Evolutionary conservation across 2,329 filamentous ascomycete genomes (phyloP).

Genomic region (Rosellinia necatrix): DNA sequence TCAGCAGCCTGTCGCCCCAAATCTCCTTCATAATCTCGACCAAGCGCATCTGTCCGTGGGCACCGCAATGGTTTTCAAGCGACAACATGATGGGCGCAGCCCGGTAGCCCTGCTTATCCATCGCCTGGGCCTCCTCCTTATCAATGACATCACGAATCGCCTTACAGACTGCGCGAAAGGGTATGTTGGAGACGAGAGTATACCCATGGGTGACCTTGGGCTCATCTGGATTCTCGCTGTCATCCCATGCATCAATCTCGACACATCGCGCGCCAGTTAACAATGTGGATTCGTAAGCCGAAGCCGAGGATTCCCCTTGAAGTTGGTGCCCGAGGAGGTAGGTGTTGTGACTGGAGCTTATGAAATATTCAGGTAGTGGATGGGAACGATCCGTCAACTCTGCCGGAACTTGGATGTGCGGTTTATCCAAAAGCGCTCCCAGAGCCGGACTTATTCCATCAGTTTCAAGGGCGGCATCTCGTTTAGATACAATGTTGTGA

Average conservation of each 20-base stretch:
- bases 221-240: constrained; percentile 62
- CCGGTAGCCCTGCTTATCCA: constrained; percentile 44
- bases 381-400: constrained; percentile 61
- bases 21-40: constrained; percentile 69
- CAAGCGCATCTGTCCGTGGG: constrained; percentile 63
- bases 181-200: constrained; percentile 68
- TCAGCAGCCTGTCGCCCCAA: constrained; percentile 64
- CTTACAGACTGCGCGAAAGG: constrained; percentile 68
- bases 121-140: constrained; percentile 54
- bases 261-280: constrained; percentile 69
- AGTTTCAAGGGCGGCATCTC: constrained; percentile 52
- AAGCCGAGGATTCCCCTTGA: constrained; percentile 64
- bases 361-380: constrained; percentile 71
- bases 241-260: constrained; percentile 76
- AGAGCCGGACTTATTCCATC: constrained; percentile 53
- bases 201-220: constrained; percentile 74
- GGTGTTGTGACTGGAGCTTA: constrained; percentile 75
- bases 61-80: constrained; percentile 69
- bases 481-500: constrained; percentile 54
- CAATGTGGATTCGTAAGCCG: constrained; percentile 67
- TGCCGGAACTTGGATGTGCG: constrained; percentile 61
- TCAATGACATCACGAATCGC: constrained; percentile 67
- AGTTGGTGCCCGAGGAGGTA: constrained; percentile 74
- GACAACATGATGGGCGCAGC: constrained; percentile 66
- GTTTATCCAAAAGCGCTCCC: constrained; percentile 56